These are phyloP conservation scores for Alternaria tenuissima DNA, from an alignment of 2,329 filamentous ascomycete species.

Conservation along the genomic window DNA sequence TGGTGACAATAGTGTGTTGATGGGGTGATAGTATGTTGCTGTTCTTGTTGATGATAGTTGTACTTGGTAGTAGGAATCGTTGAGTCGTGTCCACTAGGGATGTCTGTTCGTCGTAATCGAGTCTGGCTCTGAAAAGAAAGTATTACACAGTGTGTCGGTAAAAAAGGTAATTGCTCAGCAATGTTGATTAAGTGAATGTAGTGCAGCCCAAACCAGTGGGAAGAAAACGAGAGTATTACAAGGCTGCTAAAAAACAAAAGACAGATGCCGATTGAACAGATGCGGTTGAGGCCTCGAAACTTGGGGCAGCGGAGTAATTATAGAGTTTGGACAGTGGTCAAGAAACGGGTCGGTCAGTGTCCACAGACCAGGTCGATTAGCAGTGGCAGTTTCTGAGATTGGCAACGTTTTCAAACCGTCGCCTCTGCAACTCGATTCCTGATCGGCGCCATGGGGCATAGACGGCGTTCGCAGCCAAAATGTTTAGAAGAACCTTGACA, in stretches of 20 bases:
- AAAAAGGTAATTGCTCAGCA: constrained; percentile 25
- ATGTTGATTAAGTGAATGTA: constrained; percentile 56
- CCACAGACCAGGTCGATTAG: constrained; percentile 47
- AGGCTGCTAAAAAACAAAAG: constrained; percentile 53
- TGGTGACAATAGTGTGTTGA: constrained; percentile 23
- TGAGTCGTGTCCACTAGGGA: constrained; percentile 37
- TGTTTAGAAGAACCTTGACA: constrained; percentile 50
- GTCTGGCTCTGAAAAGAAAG: constrained; percentile 50
- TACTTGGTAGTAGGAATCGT: constrained; percentile 22
- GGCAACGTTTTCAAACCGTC: constrained; percentile 54
- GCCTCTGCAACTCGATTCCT: constrained; percentile 47
- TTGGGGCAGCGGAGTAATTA: constrained; percentile 48
- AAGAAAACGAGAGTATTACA: constrained; percentile 58
- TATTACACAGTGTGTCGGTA: constrained; percentile 45
- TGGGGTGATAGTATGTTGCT: constrained; percentile 3
- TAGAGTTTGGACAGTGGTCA: constrained; percentile 42
- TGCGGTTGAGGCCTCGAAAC: constrained; percentile 50
- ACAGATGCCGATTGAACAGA: constrained; percentile 50
- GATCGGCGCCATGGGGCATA: constrained; percentile 46
- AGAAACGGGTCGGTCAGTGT: constrained; percentile 40
- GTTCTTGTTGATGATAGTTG: constrained; percentile 20
- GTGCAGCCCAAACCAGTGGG: constrained; percentile 64
- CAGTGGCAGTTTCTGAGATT: constrained; percentile 52
- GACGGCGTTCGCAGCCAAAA: constrained; percentile 41
- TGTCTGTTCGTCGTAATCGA: constrained; percentile 59